Evolutionary conservation across 2,329 filamentous ascomycete species (phyloP), one percentile per base, ranked within the genome.

Genomic region (Fusarium sacchari): DNA sequence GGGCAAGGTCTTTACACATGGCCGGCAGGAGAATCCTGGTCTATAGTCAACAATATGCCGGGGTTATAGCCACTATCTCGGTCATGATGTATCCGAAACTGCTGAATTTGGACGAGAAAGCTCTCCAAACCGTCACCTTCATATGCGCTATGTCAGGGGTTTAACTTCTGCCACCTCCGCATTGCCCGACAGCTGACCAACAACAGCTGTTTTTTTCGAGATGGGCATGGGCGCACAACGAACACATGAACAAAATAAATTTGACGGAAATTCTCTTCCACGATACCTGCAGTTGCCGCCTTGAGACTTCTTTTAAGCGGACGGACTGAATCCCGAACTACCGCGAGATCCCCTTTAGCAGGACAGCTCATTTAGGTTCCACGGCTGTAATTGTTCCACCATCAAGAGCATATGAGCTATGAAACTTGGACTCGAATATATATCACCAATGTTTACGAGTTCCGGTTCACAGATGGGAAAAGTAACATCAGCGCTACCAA

Each of bases 261-360:
- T 47, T 61, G 37, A 71, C 47, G 39, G 58, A 60, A 63, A 47
- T 37, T 32, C 47, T 26, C 55, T 22, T 34, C 42, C 39, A 55
- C 59, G 56, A 69, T 56, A 56, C n/a, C 59, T 62, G 36, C 42
- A 42, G 44, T 43, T 46, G 44, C 63, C 40, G 52, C 55, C 55
- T 49, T 64, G 40, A 57, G 50, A 30, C 53, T 39, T 43, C 44
- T 63, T 71, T 63, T 68, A 50, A 69, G 53, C 63, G 49, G 72
- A 28, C 72, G 71, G 72, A 40, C 57, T 57, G 60, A 60, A 60
- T 74, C 72, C 72, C 72, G 72, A 74, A 64, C 47, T 74, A 59
- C 72, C 72, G 72, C 55, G 30, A 43, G 49, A 32, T 50, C 49
- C 42, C 46, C 53, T 64, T 40, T 47, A 52, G 34, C 28, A 42